phyloP scores from a whole-genome alignment of 2,329 filamentous ascomycete species.

The Juglanconis juglandina region DNA sequence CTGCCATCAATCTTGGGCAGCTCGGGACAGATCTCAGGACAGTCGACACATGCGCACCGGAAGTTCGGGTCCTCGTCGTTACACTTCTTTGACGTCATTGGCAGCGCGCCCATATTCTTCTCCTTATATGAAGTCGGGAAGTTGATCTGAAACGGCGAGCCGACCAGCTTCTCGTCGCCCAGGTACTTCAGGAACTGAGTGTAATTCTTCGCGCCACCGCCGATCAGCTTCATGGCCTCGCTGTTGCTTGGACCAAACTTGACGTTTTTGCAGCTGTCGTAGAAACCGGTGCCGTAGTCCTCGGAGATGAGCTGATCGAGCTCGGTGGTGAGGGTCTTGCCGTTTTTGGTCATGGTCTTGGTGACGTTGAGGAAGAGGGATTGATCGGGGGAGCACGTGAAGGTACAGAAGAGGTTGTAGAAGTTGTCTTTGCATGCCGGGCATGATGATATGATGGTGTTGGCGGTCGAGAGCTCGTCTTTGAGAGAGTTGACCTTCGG shows the following conservation, averaged over 20 bases:
- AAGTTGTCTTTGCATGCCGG: slow-evolving; percentile 98
- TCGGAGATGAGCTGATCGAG: slow-evolving; percentile 85
- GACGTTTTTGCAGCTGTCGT: slow-evolving; percentile 97
- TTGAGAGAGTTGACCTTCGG: slow-evolving; percentile 71
- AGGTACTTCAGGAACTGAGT: slow-evolving; percentile 84
- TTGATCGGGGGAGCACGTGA: slow-evolving; percentile 96
- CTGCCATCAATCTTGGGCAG: slow-evolving; percentile 71
- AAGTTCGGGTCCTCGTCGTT: slow-evolving; percentile 84
- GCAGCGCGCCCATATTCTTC: slow-evolving; percentile 66
- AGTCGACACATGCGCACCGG: slow-evolving; percentile 91
- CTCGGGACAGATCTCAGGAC: slow-evolving; percentile 77
- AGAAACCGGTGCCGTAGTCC: slow-evolving; percentile 82
- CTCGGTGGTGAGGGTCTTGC: slow-evolving; percentile 71
- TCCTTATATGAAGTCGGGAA: slow-evolving; percentile 66
- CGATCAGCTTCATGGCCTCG: slow-evolving; percentile 92
- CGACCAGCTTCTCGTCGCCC: slow-evolving; percentile 84
- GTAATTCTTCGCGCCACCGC: slow-evolving; percentile 89
- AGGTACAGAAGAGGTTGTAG: slow-evolving; percentile 96
- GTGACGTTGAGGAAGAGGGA: slow-evolving; percentile 95
- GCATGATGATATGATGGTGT: slow-evolving; percentile 85
- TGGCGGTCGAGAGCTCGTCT: slow-evolving; percentile 80
- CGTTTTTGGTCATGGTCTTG: slow-evolving; percentile 58
- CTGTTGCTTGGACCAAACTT: slow-evolving; percentile 95
- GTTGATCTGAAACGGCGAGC: slow-evolving; percentile 98
- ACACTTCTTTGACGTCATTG: slow-evolving; percentile 77